Conservation (phyloP, 1,284 basidiomycete species). For the Sparassis latifolia region DNA sequence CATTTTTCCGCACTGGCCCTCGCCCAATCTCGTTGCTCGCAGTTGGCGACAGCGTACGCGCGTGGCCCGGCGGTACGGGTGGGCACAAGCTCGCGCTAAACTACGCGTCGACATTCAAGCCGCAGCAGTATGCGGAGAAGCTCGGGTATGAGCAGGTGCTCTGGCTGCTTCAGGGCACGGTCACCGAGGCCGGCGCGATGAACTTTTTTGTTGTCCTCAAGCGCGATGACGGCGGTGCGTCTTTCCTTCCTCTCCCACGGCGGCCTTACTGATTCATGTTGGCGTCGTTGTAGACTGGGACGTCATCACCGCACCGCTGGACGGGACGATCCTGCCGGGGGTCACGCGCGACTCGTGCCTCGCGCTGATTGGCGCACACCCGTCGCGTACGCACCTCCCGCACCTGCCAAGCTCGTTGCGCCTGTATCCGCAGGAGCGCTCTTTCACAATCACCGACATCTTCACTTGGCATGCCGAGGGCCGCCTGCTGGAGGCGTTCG, state of each 20-base stretch:
- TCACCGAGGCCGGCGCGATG: constrained; percentile 55
- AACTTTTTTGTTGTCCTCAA: constrained; percentile 53
- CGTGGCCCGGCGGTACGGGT: constrained; percentile 82
- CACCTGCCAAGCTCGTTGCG: constrained; percentile 29
- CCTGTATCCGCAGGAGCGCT: constrained; percentile 34
- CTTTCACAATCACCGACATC: constrained; percentile 39
- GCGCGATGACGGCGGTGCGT: constrained; percentile 37
- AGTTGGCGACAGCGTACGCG: constrained; percentile 60
- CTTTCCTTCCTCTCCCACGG: constrained; percentile 11
- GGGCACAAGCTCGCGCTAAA: constrained; percentile 62
- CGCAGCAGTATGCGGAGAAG: constrained; percentile 57
- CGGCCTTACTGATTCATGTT: not conserved
- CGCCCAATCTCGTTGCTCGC: constrained; percentile 70
- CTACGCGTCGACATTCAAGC: constrained; percentile 65
- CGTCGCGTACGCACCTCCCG: constrained; percentile 46
- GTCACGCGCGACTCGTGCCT: constrained; percentile 75
- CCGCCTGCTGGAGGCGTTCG: constrained; percentile 63
- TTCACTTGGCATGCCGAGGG: constrained; percentile 50
- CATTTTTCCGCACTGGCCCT: constrained; percentile 63
- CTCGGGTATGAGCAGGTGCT: constrained; percentile 71
- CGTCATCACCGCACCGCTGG: constrained; percentile 68
- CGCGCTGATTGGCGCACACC: constrained; percentile 47
- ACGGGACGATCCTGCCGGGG: constrained; percentile 70
- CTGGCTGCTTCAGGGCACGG: constrained; percentile 39
- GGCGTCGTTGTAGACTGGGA: constrained; percentile 42